phyloP scores from a whole-genome alignment of 176 grass and related monocot genomes.

The Cenchrus americanus region DNA sequence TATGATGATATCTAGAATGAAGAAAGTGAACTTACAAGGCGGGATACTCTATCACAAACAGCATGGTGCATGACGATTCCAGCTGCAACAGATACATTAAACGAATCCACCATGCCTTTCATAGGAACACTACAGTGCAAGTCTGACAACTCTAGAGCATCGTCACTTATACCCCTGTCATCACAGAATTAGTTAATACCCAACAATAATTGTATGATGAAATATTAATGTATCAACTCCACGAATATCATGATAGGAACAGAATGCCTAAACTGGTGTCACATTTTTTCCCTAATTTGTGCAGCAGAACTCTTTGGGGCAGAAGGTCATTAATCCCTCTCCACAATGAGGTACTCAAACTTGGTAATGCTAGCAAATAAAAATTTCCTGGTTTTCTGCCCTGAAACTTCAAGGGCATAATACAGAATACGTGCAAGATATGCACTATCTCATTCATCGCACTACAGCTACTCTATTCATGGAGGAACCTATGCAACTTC shows the following conservation, averaged over 20 bases:
- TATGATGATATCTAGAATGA: background rate
- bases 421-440: conserved; percentile 14
- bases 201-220: conserved; percentile 7
- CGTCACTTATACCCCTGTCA: conserved; percentile 87
- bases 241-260: background rate
- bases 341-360: background rate
- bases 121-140: conserved; percentile 94
- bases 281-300: background rate
- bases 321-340: conserved; percentile 12
- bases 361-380: background rate
- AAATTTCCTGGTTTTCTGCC: conserved; percentile 14
- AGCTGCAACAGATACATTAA: conserved; percentile 98
- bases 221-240: conserved; percentile 28
- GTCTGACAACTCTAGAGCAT: conserved; percentile 68
- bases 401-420: background rate
- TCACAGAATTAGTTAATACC: conserved; percentile 34
- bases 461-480: conserved; percentile 26
- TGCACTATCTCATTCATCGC: background rate
- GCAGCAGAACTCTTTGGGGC: background rate
- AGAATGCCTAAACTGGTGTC: conserved; percentile 14
- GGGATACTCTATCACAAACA: conserved; percentile 82
- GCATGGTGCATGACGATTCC: conserved; percentile 99
- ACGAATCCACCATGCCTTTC: conserved; percentile 99
- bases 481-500: background rate
- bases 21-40: conserved; percentile 65